A percentile compares a stretch with the other conserved stretches of the same genome.
These are phyloP conservation scores for Monosporascus ibericus DNA, from an alignment of 2,329 filamentous ascomycete genomes.

Conservation along the genomic window DNA sequence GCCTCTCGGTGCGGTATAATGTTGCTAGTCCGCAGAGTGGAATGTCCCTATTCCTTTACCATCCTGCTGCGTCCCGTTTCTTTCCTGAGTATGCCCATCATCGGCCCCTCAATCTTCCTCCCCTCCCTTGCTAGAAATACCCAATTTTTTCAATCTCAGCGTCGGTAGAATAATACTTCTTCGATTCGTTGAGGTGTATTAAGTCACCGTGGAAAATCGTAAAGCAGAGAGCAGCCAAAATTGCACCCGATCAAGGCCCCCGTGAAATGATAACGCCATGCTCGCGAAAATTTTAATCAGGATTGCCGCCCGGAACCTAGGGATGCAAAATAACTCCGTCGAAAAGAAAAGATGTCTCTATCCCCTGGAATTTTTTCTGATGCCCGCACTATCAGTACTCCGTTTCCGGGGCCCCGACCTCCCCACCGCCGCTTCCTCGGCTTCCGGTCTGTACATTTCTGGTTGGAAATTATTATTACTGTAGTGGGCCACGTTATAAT, in stretches of 20 bases:
- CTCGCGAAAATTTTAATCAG: constrained; percentile 1
- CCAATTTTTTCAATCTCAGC: no score
- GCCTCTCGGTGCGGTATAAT: no score
- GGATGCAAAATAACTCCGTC: constrained; percentile 13
- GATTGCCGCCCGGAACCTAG: constrained; percentile 14
- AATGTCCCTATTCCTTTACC: no score
- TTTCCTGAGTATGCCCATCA: no score
- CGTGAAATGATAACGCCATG: constrained; percentile 16
- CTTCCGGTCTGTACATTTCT: constrained; percentile 41
- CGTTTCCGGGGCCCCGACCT: constrained; percentile 22
- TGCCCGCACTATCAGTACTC: constrained; percentile 23
- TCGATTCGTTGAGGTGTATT: no score
- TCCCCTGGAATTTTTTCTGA: constrained; percentile 25
- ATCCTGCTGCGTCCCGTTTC: no score
- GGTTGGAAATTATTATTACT: constrained; percentile 58
- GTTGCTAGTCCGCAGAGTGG: no score
- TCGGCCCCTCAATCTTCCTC: no score
- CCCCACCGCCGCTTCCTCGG: constrained; percentile 28
- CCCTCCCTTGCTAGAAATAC: no score
- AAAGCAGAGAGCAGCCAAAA: neutral
- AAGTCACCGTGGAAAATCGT: no score
- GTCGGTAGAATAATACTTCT: no score
- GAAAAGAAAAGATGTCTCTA: constrained; percentile 18
- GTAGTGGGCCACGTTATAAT: constrained; percentile 62
- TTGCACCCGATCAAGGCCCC: constrained; percentile 6